Percentiles rank a stretch among this genome's conserved stretches.
phyloP scores from a whole-genome alignment of 805 yeast species.

The Tetrapisispora phaffii region DNA sequence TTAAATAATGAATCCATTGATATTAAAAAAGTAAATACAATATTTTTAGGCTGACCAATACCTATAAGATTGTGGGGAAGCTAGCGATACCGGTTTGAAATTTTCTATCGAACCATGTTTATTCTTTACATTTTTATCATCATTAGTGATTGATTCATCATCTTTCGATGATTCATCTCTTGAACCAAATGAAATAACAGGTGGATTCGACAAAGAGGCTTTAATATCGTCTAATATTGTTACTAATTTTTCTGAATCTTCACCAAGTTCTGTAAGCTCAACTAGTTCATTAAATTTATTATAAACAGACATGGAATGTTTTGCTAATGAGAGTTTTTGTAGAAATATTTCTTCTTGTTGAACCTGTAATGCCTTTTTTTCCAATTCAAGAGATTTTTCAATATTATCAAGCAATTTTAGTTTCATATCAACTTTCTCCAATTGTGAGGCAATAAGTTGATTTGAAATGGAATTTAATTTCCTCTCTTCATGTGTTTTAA shows the following conservation, averaged over 20 bases:
- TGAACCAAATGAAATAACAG: constrained; percentile 24
- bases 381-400: constrained; percentile 57
- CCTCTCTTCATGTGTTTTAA: constrained; percentile 72
- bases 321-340: constrained; percentile 57
- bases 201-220: constrained; percentile 24
- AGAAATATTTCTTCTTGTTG: constrained; percentile 59
- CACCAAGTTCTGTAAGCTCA: constrained; percentile 10
- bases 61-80: constrained; percentile 52
- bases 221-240: constrained; percentile 19
- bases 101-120: background rate
- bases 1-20: background rate
- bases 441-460: constrained; percentile 49
- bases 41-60: constrained; percentile 49
- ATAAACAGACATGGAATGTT: constrained; percentile 43
- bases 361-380: constrained; percentile 46
- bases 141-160: background rate
- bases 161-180: background rate
- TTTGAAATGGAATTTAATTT: constrained; percentile 55
- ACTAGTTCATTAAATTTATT: constrained; percentile 28
- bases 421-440: constrained; percentile 57
- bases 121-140: constrained; percentile 5
- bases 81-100: constrained; percentile 47
- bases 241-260: constrained; percentile 11
- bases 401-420: constrained; percentile 46
- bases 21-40: background rate